Percentiles rank a stretch among this genome's conserved stretches.
phyloP scores from a whole-genome alignment of 192 early-diverging fungal genomes.

The Podila epicladia region DNA sequence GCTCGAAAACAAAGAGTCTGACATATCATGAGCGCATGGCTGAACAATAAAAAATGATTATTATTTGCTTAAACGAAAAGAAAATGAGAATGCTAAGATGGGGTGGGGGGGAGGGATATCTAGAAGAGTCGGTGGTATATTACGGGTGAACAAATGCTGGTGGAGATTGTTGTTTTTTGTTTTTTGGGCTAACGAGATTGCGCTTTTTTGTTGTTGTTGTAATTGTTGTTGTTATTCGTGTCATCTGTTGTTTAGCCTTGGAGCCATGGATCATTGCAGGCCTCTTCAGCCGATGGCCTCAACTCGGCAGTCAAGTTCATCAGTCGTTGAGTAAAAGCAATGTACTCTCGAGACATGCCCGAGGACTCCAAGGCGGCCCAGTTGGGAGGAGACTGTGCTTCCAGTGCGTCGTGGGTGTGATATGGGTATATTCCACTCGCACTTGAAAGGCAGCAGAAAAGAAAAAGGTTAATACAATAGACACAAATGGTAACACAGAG shows the following conservation, averaged over 20 bases:
- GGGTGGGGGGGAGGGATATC: too few species aligned
- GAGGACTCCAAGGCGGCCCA: conserved; percentile 43
- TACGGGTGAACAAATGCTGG: too few species aligned
- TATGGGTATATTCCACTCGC: conserved; percentile 50
- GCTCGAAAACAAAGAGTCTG: too few species aligned
- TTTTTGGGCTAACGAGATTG: not conserved
- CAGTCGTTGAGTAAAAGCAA: conserved; percentile 36
- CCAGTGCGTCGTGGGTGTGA: conserved; percentile 45
- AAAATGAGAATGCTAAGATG: too few species aligned
- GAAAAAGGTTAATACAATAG: not conserved
- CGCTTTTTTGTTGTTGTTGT: not conserved
- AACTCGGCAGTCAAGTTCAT: conserved; percentile 49
- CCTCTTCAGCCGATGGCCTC: conserved; percentile 40
- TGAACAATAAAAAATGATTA: too few species aligned
- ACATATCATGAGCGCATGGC: too few species aligned
- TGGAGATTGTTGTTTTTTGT: too few species aligned
- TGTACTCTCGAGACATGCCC: conserved; percentile 51
- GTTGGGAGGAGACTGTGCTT: conserved; percentile 47
- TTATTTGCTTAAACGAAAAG: too few species aligned
- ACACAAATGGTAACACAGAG: not conserved
- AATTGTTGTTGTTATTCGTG: not conserved
- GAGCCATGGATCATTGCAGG: conserved; percentile 42
- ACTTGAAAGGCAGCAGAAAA: conserved; percentile 3
- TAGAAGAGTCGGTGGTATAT: too few species aligned
- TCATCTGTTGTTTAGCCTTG: conserved; percentile 16